These are phyloP conservation scores for Cutaneotrichosporon sp. DNA, from an alignment of 1,284 basidiomycete species.

Conservation along the genomic window DNA sequence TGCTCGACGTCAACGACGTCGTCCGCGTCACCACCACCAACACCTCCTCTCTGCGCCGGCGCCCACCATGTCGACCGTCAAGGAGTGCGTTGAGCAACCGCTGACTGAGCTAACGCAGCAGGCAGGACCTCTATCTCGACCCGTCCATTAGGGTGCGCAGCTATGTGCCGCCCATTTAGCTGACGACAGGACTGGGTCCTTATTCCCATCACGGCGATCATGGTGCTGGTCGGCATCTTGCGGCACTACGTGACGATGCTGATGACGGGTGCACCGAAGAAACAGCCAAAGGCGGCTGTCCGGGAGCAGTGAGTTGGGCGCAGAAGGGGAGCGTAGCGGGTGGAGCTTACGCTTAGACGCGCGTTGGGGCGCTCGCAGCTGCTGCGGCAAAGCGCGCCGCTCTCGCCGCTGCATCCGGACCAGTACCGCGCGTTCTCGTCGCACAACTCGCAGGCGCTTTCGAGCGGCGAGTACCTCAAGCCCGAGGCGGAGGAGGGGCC, in stretches of 20 bases:
- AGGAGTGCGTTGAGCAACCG: constrained; percentile 7
- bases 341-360: constrained; percentile 55
- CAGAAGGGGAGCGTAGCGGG: neutral
- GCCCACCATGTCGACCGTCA: constrained; percentile 11
- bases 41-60: no score
- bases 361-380: constrained; percentile 76
- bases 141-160: constrained; percentile 75
- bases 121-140: constrained; percentile 67
- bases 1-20: neutral
- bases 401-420: constrained; percentile 69
- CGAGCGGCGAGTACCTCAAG: constrained; percentile 74
- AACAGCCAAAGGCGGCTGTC: constrained; percentile 66
- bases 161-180: neutral
- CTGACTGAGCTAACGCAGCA: constrained; percentile 3
- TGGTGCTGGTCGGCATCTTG: constrained; percentile 91
- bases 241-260: constrained; percentile 88
- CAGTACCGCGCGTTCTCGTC: constrained; percentile 72
- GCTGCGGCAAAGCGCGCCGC: constrained; percentile 69
- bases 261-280: constrained; percentile 80
- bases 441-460: constrained; percentile 64
- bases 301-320: constrained; percentile 80
- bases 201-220: constrained; percentile 94
- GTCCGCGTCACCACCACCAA: no score
- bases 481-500: constrained; percentile 54
- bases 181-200: constrained; percentile 58